Evolutionary conservation across 169 alveolate species (phyloP).

Genomic region (Plasmodium billcollinsi): DNA sequence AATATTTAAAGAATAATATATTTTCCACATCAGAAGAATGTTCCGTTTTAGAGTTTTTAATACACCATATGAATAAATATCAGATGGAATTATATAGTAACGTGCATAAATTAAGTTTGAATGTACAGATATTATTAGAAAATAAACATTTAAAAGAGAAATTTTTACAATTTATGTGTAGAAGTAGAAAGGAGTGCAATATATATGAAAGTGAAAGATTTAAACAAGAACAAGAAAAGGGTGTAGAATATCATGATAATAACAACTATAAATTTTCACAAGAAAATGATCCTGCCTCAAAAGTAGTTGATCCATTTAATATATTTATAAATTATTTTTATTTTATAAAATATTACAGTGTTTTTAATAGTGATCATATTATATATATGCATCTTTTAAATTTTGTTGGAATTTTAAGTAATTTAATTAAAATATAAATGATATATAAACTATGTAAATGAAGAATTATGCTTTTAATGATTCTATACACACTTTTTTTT

Average conservation of each 20-base stretch:
- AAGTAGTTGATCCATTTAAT: conserved; percentile 1
- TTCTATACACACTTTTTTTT: background rate
- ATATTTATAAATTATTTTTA: conserved; percentile 16
- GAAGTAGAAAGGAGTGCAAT: background rate
- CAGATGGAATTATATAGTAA: conserved; percentile 42
- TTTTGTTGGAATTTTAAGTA: conserved; percentile 40
- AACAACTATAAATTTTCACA: conserved; percentile 10
- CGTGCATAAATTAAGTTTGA: conserved; percentile 22
- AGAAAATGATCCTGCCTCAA: background rate
- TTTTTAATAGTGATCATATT: conserved; percentile 30
- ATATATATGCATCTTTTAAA: conserved; percentile 46
- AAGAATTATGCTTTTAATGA: background rate
- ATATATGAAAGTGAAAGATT: conserved; percentile 52
- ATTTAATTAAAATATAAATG: background rate
- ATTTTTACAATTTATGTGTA: conserved; percentile 49
- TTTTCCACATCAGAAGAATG: conserved; percentile 27
- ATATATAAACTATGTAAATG: background rate
- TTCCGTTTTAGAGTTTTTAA: conserved; percentile 33
- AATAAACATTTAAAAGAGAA: conserved; percentile 9
- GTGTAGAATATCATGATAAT: background rate
- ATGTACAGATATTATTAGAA: conserved; percentile 37
- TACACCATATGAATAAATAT: conserved; percentile 40
- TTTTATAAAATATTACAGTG: conserved; percentile 58
- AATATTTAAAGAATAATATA: conserved; percentile 10
- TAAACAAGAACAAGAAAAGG: conserved; percentile 10